phyloP scores from a whole-genome alignment of 305 asterid genomes.

The Fraxinus albicans region DNA sequence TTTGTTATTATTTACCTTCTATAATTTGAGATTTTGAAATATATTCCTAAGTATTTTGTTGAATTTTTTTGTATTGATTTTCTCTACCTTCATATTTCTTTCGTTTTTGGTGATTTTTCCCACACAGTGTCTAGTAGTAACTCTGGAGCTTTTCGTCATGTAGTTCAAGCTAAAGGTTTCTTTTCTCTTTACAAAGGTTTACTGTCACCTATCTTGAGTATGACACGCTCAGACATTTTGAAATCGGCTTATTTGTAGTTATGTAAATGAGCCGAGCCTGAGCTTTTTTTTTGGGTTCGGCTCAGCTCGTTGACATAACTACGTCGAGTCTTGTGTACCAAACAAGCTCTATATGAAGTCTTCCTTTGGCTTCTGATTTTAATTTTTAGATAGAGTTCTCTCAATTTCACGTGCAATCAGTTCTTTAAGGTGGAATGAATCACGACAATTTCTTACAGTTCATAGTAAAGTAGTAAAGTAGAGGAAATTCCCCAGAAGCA shows the following conservation, averaged over 20 bases:
- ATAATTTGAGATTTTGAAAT: too few species aligned
- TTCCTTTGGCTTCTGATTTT: constrained; percentile 7
- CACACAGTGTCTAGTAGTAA: too few species aligned
- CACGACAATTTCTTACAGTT: not conserved
- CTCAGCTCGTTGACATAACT: too few species aligned
- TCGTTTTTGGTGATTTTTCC: too few species aligned
- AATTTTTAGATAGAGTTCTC: too few species aligned
- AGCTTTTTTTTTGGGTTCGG: too few species aligned
- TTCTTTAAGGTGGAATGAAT: constrained; percentile 49
- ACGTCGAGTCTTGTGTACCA: not conserved
- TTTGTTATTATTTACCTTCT: too few species aligned
- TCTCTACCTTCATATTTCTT: too few species aligned
- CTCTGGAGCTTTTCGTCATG: constrained; percentile 72
- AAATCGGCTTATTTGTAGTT: constrained; percentile 59
- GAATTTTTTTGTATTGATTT: too few species aligned
- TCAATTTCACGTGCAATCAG: not conserved
- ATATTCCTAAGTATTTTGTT: too few species aligned
- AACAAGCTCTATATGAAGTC: not conserved
- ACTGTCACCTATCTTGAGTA: constrained; percentile 77
- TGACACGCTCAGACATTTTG: constrained; percentile 85
- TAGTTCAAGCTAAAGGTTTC: constrained; percentile 71
- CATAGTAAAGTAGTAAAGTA: not conserved
- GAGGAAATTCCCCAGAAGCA: constrained; percentile 13
- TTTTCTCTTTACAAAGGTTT: constrained; percentile 85
- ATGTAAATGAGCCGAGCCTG: too few species aligned